Evolutionary conservation across 129 eudicot species (phyloP), one percentile per base, ranked within the genome.

Genomic region (Chrysanthemum lavandulifolium): DNA sequence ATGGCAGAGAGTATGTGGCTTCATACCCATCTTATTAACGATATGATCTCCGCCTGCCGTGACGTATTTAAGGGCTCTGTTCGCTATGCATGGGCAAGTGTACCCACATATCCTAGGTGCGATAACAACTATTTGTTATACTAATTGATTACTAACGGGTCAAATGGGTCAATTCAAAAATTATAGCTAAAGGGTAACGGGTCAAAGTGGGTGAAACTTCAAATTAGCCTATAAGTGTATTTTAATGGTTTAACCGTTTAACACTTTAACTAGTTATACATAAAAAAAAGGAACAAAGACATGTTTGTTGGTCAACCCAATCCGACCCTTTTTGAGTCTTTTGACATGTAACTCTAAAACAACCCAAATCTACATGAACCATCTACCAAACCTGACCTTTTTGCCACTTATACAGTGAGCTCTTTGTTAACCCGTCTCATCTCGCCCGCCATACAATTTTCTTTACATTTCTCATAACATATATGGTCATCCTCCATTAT

Each of bases 1-100:
- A 94, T 94, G 99, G 94, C 97, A 12, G 99, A 94, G 51, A 94
- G 99, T 60, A 82, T 90, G 93, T 94, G 99, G 99, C 91, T 94
- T 48, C 99, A 94, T 72, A 94, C 99, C 19, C 99, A 94, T 86
- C 89, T 90, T 31, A 94, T 94, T 73, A 88, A 90, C 65, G 89
- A 94, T 68, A 88, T 86, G 97, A 5, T 90, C n/a, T 81, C 89
- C n/a, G 73, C 84, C 9, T 94, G 99, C 61, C 93, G 86, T 25
- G 89, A 86, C 56, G 82, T 79, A 48, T 94, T 94, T 47, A 88
- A 81, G 76, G 98, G 99, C 61, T 88, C 97, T 62, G 97, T 94
- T 75, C 94, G 82, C 59, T 94, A 94, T 82, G 99, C 99, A 16
- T 94, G 99, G 99, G 79, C 99, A 9, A 94, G 86, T 73, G 97